Evolutionary conservation across 2,329 filamentous ascomycete genomes (phyloP), one percentile per base, ranked within the genome.

Genomic region (Aureobasidium namibiae): DNA sequence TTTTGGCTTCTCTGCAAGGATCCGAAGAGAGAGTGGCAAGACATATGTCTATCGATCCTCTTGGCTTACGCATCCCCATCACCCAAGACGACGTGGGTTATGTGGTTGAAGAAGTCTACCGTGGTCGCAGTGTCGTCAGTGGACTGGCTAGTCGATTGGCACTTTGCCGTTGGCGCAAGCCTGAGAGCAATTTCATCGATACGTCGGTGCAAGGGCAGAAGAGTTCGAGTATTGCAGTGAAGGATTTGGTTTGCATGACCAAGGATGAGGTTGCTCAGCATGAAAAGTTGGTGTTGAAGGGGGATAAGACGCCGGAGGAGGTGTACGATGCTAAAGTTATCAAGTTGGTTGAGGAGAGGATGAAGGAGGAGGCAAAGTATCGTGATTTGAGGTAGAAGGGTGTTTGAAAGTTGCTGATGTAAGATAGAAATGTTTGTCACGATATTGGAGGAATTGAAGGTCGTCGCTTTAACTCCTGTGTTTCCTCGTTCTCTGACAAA

Each of bases 191-290:
- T 24, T 88, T 83, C 63, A 77, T 90, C 14, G 87, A 91, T 42
- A 82, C 57, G 80, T 80, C 33, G 2, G 82, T 83, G 41, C 80
- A 85, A n/a, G 84, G 86, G 23, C 92, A 97, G 71, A 95, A 89
- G 68, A 84, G 81, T 46, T 86, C 89, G n/a, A 81, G 79, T 2
- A 65, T 97, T 4, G 73, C 78, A 33, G 73, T 92, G 65, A 79
- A 81, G 29, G 86, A 95, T 46, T 70, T 96, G 61, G 91, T 96
- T 0, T 89, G 88, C 66, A 90, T 96, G 89, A 96, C 92, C 1
- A 95, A 92, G 71, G 92, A 96, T 62, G 92, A 96, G 73, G 89
- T 88, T 3, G 75, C 80, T 16, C 80, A 82, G 61, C 94, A 99
- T 72, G 89, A 95, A 70, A 88, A 85, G 70, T 79, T 90, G 68